Percentiles rank a stretch among this genome's conserved stretches.
These are phyloP conservation scores for Anthracocystis walkeri DNA, from an alignment of 1,284 basidiomycete genomes.

Conservation along the genomic window DNA sequence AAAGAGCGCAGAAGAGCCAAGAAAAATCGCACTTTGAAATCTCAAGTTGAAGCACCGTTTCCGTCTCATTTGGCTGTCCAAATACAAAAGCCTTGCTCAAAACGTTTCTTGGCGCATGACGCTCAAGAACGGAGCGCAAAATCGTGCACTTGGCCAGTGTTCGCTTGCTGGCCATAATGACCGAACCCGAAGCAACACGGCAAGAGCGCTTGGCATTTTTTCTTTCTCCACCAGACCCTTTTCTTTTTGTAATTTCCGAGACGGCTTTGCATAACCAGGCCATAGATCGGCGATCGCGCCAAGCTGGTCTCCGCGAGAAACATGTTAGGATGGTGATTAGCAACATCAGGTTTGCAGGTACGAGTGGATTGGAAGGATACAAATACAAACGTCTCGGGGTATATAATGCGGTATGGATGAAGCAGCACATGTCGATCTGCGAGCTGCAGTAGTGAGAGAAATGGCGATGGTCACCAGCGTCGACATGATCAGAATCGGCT, in stretches of 20 bases:
- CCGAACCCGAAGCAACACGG: background rate
- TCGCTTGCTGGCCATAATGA: background rate
- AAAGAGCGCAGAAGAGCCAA: slow-evolving; percentile 1
- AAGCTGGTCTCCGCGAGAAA: no score
- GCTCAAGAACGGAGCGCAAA: background rate
- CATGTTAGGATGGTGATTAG: no score
- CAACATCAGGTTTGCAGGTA: no score
- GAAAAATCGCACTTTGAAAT: background rate
- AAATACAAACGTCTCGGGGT: no score
- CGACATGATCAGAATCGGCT: slow-evolving; percentile 49
- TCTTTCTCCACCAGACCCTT: slow-evolving; percentile 1
- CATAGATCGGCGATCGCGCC: no score
- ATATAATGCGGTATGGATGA: no score
- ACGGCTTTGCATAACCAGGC: no score
- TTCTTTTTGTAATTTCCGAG: background rate
- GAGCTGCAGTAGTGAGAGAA: background rate
- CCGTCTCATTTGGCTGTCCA: background rate
- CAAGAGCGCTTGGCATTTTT: slow-evolving; percentile 2
- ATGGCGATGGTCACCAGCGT: background rate
- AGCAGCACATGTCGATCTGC: no score
- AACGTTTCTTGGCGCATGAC: slow-evolving; percentile 10
- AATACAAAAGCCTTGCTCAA: background rate
- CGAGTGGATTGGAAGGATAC: no score
- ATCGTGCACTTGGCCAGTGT: background rate
- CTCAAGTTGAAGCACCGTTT: no score